A percentile compares a stretch with the other conserved stretches of the same genome.
Evolutionary conservation across 2,329 filamentous ascomycete genomes (phyloP).

Genomic region (Aspergillus sp.): DNA sequence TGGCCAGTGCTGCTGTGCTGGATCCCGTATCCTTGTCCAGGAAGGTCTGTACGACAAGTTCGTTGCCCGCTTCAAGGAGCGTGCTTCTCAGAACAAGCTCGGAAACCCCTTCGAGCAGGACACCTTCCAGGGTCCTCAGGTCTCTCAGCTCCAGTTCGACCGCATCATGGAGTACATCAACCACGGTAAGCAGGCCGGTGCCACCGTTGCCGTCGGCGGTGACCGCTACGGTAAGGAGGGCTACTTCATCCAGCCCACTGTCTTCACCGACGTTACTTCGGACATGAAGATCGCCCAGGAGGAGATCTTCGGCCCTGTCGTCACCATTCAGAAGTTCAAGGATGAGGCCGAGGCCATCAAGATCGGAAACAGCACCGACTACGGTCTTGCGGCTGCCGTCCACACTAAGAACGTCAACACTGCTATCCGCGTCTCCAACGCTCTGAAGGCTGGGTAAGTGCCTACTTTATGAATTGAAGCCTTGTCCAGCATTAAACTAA

Average conservation of each 20-base stretch:
- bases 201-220: slow-evolving; percentile 64
- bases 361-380: slow-evolving; percentile 70
- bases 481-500: slow-evolving; percentile 1
- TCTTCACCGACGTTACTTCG: slow-evolving; percentile 72
- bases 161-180: slow-evolving; percentile 74
- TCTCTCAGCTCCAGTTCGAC: slow-evolving; percentile 80
- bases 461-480: slow-evolving; percentile 44
- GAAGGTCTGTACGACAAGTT: slow-evolving; percentile 49
- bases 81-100: slow-evolving; percentile 70
- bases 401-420: slow-evolving; percentile 79
- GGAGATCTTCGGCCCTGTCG: slow-evolving; percentile 79
- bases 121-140: slow-evolving; percentile 84
- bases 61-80: slow-evolving; percentile 73
- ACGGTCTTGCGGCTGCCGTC: slow-evolving; percentile 73
- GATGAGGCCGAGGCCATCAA: slow-evolving; percentile 68
- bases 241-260: slow-evolving; percentile 84
- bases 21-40: slow-evolving; percentile 26
- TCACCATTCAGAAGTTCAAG: slow-evolving; percentile 73
- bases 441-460: slow-evolving; percentile 63
- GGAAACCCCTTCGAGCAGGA: slow-evolving; percentile 75
- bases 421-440: slow-evolving; percentile 71
- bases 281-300: slow-evolving; percentile 72
- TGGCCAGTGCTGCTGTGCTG: slow-evolving; percentile 28
- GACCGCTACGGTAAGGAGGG: slow-evolving; percentile 73
- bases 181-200: slow-evolving; percentile 64